Conservation (phyloP, 495 filamentous ascomycete genomes). For the Filosporella fistucella region DNA sequence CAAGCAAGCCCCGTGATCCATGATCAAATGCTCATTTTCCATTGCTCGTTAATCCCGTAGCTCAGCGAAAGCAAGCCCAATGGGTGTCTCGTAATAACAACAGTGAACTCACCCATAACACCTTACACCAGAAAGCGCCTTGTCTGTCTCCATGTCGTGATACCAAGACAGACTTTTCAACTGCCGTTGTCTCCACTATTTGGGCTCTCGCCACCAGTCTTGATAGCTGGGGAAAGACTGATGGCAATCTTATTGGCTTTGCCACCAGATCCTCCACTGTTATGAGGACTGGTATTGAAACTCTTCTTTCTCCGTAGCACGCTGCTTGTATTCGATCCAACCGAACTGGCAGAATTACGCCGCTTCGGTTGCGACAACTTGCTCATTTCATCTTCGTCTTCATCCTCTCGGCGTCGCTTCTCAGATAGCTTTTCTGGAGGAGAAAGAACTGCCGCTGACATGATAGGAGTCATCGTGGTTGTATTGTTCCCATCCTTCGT, state of each 20-base stretch:
- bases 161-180: constrained; percentile 12
- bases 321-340: constrained; percentile 9
- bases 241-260: constrained; percentile 25
- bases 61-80: constrained; percentile 11
- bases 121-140: constrained; percentile 12
- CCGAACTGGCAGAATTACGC: constrained; percentile 22
- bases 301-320: constrained; percentile 21
- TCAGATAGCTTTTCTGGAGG: constrained; percentile 79
- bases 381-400: constrained; percentile 76
- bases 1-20: constrained; percentile 7
- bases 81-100: constrained; percentile 16
- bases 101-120: constrained; percentile 13
- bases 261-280: constrained; percentile 4
- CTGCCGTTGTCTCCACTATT: constrained; percentile 14
- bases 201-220: constrained; percentile 20
- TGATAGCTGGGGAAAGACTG: constrained; percentile 24
- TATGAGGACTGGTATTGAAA: constrained; percentile 17
- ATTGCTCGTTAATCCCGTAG: neutral
- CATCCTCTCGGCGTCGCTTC: constrained; percentile 85
- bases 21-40: constrained; percentile 9
- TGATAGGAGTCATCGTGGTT: neutral
- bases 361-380: constrained; percentile 46
- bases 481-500: constrained; percentile 4
- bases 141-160: constrained; percentile 1
- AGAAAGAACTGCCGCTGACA: constrained; percentile 19